Base-by-base conservation (phyloP, 148 eudicot genomes). In the Cornus suecica region DNA sequence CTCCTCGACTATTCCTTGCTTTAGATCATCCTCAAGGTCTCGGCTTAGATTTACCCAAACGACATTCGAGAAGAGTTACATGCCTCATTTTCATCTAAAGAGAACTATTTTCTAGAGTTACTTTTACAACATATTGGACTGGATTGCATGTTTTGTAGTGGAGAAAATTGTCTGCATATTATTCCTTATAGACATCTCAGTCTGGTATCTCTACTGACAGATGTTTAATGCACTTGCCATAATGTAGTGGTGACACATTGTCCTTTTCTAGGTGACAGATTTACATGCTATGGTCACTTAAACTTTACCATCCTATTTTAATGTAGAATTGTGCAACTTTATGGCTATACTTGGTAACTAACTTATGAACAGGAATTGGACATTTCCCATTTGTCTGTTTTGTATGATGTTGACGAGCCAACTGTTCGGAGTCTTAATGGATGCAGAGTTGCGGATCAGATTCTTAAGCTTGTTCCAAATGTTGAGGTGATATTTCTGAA, bases 341-440 rank as follows among this genome's bases (percentile, higher is more conserved):
- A 25, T 16, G 26, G 10, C 67, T 18, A 66, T 29, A 30, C 20
- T 20, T 23, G 60, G 66, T 71, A 28, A 64, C 54, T 45, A 10
- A 28, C 24, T 52, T 28, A 23, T 51, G 69, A 48, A 70, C 85
- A 94, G 98, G 90, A 92, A 81, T 78, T 91, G 86, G 98, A 92
- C 68, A 85, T 94, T 66, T 91, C 98, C 8, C 77, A 89, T 82
- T 82, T 84, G 18, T 90, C 97, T 27, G 80, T 94, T 42, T 78
- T 94, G 48, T 83, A 83, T 69, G 79, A 92, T 77, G 88, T 89
- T 63, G 98, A 94, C 54, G 98, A 92, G 84, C 90, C 97, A 64
- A 91, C 98, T 56, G 98, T 86, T 64, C 86, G 95, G 29, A 92
- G 97, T 74, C 88, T 94, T n/a, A 94, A 94, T 86, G 98, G 97